These are phyloP conservation scores for Raffaelea arxii DNA, from an alignment of 2,329 filamentous ascomycete species.

Conservation along the genomic window DNA sequence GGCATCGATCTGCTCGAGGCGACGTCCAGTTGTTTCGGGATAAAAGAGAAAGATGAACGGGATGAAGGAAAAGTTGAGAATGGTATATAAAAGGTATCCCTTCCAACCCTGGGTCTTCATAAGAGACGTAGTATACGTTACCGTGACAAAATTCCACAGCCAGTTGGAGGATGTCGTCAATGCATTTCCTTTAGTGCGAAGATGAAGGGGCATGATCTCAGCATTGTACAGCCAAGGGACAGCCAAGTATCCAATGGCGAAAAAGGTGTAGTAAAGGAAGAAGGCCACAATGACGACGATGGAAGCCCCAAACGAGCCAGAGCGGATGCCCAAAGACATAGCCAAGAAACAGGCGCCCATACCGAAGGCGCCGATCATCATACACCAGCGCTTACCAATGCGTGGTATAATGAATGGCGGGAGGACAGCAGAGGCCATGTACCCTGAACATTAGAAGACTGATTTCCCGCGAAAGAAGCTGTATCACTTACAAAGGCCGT, in stretches of 20 bases:
- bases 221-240: constrained; percentile 29
- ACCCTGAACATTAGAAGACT: not conserved
- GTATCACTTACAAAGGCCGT: not conserved
- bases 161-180: constrained; percentile 26
- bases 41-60: constrained; percentile 36
- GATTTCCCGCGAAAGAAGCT: not conserved
- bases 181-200: constrained; percentile 28
- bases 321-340: constrained; percentile 3
- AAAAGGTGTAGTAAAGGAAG: constrained; percentile 16
- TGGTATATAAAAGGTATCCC: constrained; percentile 42
- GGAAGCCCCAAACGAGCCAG: not conserved
- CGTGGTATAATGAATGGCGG: constrained; percentile 1
- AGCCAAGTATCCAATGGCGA: constrained; percentile 23
- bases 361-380: constrained; percentile 1
- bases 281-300: constrained; percentile 14
- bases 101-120: constrained; percentile 37
- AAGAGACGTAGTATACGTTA: constrained; percentile 38
- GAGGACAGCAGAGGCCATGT: constrained; percentile 1
- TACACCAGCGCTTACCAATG: not conserved
- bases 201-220: constrained; percentile 13
- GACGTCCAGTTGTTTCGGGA: constrained; percentile 27
- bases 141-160: constrained; percentile 24
- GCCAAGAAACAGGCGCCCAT: constrained; percentile 2
- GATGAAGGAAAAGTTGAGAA: constrained; percentile 35
- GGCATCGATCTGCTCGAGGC: constrained; percentile 13